Evolutionary conservation across 805 yeast genomes (phyloP).

Genomic region (Yarrowia alimentaria): DNA sequence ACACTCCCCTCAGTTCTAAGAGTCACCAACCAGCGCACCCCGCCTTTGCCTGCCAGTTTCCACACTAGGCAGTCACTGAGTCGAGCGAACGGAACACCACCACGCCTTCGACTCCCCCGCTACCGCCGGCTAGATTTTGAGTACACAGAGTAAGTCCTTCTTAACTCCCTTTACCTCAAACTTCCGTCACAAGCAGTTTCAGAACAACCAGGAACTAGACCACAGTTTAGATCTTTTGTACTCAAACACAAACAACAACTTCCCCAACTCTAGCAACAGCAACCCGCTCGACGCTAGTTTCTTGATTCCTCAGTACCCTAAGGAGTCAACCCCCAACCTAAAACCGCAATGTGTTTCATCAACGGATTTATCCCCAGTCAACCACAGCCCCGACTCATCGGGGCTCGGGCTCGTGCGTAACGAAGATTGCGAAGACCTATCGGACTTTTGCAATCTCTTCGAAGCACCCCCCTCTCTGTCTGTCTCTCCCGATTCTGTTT

Average conservation of each 20-base stretch:
- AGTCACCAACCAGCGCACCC: slow-evolving; percentile 7
- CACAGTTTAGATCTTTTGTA: slow-evolving; percentile 25
- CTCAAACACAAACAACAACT: slow-evolving; percentile 1
- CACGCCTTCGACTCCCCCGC: slow-evolving; percentile 27
- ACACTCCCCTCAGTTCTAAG: slow-evolving; percentile 21
- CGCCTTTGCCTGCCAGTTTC: slow-evolving; percentile 24
- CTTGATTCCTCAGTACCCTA: slow-evolving; percentile 17
- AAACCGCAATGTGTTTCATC: slow-evolving; percentile 11
- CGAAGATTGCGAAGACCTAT: slow-evolving; percentile 1
- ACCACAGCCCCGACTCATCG: background rate
- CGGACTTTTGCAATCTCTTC: slow-evolving; percentile 20
- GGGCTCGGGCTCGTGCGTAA: background rate
- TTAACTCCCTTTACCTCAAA: slow-evolving; percentile 26
- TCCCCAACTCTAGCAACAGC: slow-evolving; percentile 22
- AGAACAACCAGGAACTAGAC: slow-evolving; percentile 20
- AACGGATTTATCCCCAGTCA: background rate
- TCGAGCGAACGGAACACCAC: slow-evolving; percentile 28
- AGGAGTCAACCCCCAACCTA: slow-evolving; percentile 18
- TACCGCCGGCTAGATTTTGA: slow-evolving; percentile 23
- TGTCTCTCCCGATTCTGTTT: slow-evolving; percentile 23
- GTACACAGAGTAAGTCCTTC: slow-evolving; percentile 25
- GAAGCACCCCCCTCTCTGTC: slow-evolving; percentile 22
- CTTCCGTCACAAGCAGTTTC: slow-evolving; percentile 26
- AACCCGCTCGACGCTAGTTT: slow-evolving; percentile 25
- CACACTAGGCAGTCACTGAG: slow-evolving; percentile 22